phyloP scores from a whole-genome alignment of 768 basidiomycete species.

The Galerina sulciceps region DNA sequence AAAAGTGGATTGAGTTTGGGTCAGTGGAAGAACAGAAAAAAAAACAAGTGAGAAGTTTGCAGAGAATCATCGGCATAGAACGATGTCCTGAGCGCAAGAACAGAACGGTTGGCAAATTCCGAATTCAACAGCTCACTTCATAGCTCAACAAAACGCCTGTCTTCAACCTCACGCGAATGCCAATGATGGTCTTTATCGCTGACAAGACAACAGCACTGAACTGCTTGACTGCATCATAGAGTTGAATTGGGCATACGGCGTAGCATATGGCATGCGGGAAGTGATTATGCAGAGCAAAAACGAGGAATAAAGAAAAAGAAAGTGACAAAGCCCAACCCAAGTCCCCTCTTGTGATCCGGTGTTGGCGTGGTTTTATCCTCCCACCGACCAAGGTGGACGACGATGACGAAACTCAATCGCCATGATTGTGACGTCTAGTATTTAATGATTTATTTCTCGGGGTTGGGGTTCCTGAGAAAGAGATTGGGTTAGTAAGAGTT shows the following conservation, averaged over 20 bases:
- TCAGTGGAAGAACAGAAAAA: too few species aligned
- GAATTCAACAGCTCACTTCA: too few species aligned
- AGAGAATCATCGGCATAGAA: too few species aligned
- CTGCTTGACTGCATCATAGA: constrained; percentile 4
- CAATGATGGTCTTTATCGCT: not conserved
- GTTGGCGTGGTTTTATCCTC: not conserved
- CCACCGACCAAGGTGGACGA: constrained; percentile 12
- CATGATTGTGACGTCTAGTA: constrained; percentile 18
- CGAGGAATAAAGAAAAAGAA: constrained; percentile 2
- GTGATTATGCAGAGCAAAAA: constrained; percentile 7
- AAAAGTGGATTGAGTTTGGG: too few species aligned
- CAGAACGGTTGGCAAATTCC: too few species aligned
- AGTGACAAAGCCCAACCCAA: constrained; percentile 9
- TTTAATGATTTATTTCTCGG: constrained; percentile 50
- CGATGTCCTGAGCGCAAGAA: too few species aligned
- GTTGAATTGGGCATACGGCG: constrained; percentile 13
- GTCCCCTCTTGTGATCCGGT: not conserved
- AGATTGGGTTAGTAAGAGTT: constrained; percentile 26
- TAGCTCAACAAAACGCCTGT: too few species aligned
- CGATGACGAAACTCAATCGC: constrained; percentile 5
- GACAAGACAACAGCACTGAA: not conserved
- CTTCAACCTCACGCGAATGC: not conserved
- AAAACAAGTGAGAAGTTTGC: too few species aligned
- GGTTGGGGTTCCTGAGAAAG: constrained; percentile 61
- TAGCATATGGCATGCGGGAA: constrained; percentile 7